Conservation (phyloP, 2,329 filamentous ascomycete genomes). For the Xylariales sp. region DNA sequence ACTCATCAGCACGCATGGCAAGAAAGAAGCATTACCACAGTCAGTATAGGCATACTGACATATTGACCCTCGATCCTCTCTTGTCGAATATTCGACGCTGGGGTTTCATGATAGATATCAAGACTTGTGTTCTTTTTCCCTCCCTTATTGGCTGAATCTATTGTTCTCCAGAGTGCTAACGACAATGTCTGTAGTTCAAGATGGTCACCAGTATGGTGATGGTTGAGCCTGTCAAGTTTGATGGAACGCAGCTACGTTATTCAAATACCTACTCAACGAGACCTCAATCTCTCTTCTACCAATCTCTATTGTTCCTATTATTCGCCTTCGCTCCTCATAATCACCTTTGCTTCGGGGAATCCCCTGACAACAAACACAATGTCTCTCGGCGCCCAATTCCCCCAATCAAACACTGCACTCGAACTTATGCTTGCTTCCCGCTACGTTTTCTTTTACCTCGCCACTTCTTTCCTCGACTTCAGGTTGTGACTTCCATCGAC, state of each 20-base stretch:
- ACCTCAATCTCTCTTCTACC: no score
- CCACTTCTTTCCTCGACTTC: no score
- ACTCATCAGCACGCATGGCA: not conserved
- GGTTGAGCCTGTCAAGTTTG: not conserved
- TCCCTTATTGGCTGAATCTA: not conserved
- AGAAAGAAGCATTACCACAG: not conserved
- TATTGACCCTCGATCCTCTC: not conserved
- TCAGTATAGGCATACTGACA: not conserved
- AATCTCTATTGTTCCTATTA: no score
- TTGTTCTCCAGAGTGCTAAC: not conserved
- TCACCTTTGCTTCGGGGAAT: no score
- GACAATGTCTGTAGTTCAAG: not conserved
- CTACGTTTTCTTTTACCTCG: no score
- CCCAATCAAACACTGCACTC: no score
- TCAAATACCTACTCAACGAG: not conserved
- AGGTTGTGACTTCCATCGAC: no score
- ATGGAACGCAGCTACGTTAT: not conserved
- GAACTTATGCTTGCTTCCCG: no score
- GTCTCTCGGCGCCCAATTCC: no score
- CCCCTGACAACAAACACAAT: no score
- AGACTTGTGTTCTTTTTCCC: constrained; percentile 5
- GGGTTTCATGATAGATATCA: constrained; percentile 9
- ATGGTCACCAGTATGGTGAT: not conserved
- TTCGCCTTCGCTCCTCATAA: no score
- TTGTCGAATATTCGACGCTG: not conserved